Base-by-base conservation (phyloP, 2,329 filamentous ascomycete species). In the Trichoderma simmonsii region DNA sequence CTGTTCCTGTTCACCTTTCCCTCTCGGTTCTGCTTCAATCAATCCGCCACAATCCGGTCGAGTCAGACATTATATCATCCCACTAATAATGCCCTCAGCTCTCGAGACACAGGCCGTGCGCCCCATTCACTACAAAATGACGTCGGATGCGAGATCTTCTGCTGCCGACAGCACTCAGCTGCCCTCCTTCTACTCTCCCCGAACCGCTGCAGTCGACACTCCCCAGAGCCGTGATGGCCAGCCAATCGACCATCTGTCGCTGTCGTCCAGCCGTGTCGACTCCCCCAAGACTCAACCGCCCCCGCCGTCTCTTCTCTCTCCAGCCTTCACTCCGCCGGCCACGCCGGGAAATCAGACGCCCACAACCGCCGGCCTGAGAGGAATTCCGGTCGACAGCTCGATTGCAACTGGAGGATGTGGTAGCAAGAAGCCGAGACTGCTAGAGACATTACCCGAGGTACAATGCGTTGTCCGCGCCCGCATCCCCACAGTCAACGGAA, bases 381-480 rank as follows among this genome's bases (percentile, higher is more conserved):
- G 87, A 72, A 84, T 90, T 8, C 87, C 87, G 1, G 89, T 91
- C 54, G 89, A 91, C 79, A 90, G 87, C 76, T 87, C 85, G 18
- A 80, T 86, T 4, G 85, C 86, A 0, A 84, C 84, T 0, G 89
- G 89, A 64, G 89, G 89, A 63, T 91, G 88, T 75, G 89, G 89
- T 32, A 83, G 85, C 66, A 91, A 90, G 79, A 86, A 88, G 36
- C 93, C 94, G 1, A 90, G 89, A 72, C 86, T 97, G 26, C 88
- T 98, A 7, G 86, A 92, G 75, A 88, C 86, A 15, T 85, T 98
- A 1, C 96, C 95, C 8, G 83, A 92, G 28, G 95, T 99, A n/a
- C 91, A 93, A 80, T 99, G 96, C 83, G 90, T 97, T 75, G 96
- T 98, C 63, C 92, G 96, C 75, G 96, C 96, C 21, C 91, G 96